phyloP scores from a whole-genome alignment of 164 flowering plant species.

The Liquidambar formosana region DNA sequence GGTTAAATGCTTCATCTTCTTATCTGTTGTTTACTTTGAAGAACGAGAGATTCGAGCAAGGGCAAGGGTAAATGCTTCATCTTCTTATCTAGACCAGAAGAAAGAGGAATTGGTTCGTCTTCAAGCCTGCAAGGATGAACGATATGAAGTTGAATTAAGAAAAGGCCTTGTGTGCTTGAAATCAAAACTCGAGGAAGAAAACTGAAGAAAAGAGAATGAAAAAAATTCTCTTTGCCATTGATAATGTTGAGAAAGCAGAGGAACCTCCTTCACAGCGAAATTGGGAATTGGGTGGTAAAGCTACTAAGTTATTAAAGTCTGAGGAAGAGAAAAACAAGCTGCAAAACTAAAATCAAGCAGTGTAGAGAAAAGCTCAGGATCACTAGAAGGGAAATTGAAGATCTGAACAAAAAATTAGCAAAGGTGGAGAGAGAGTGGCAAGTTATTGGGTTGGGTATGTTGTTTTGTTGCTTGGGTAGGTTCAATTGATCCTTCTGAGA shows the following conservation, averaged over 20 bases:
- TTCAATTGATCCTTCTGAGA: no score
- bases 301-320: constrained; percentile 72
- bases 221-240: constrained; percentile 78
- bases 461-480: no score
- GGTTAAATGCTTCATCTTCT: no score
- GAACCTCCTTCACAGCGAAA: constrained; percentile 27
- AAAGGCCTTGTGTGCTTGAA: constrained; percentile 42
- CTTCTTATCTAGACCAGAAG: constrained; percentile 38
- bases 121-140: constrained; percentile 36
- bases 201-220: constrained; percentile 57
- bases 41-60: constrained; percentile 67
- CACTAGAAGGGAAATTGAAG: constrained; percentile 44
- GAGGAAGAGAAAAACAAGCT: constrained; percentile 80
- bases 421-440: constrained; percentile 38
- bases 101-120: constrained; percentile 51
- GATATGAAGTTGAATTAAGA: constrained; percentile 47
- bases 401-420: constrained; percentile 31
- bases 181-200: constrained; percentile 65
- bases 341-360: constrained; percentile 52
- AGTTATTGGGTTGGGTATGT: constrained; percentile 16
- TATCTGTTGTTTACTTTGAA: constrained; percentile 61
- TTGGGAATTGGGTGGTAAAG: constrained; percentile 64
- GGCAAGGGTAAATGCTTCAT: constrained; percentile 35
- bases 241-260: constrained; percentile 56
- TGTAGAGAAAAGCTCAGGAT: constrained; percentile 47